A percentile compares a stretch with the other conserved stretches of the same genome.
Evolutionary conservation across 768 basidiomycete species (phyloP).

Genomic region (Hydnomerulius pinastri): DNA sequence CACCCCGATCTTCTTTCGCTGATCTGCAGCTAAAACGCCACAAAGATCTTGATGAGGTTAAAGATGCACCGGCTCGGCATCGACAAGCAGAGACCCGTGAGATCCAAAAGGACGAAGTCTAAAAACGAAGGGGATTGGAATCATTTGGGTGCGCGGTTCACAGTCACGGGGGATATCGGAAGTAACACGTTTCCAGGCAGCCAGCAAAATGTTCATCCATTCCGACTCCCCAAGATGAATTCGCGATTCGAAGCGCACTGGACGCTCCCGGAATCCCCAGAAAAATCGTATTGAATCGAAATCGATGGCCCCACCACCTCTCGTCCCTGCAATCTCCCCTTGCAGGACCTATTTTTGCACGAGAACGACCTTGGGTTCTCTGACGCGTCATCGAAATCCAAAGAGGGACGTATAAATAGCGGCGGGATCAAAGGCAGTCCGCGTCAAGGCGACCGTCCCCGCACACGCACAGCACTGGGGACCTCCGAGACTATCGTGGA

Average conservation of each 20-base stretch:
- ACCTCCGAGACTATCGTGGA: constrained; percentile 10
- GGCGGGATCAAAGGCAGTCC: constrained; percentile 14
- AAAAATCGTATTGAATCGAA: neutral
- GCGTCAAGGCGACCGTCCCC: constrained; percentile 3
- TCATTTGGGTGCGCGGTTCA: constrained; percentile 6
- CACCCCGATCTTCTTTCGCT: constrained; percentile 12
- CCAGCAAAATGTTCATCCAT: neutral
- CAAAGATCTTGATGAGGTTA: constrained; percentile 7
- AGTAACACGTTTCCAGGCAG: neutral
- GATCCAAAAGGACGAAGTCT: neutral
- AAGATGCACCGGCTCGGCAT: neutral
- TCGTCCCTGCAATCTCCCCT: constrained; percentile 11
- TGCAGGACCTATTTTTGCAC: neutral
- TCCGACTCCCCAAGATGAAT: neutral
- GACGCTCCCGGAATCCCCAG: constrained; percentile 6
- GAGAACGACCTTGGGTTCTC: constrained; percentile 1
- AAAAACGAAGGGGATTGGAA: too few relatives aligned
- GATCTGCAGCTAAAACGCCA: constrained; percentile 18
- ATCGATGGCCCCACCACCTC: constrained; percentile 5
- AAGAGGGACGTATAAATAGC: constrained; percentile 11
- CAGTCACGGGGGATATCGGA: constrained; percentile 24
- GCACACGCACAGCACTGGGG: constrained; percentile 10
- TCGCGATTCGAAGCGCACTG: constrained; percentile 7
- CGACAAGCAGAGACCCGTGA: neutral
- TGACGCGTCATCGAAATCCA: constrained; percentile 6